A percentile compares a stretch with the other conserved stretches of the same genome.
Conservation (phyloP, 1,284 basidiomycete species). For the Hemileia vastatrix region DNA sequence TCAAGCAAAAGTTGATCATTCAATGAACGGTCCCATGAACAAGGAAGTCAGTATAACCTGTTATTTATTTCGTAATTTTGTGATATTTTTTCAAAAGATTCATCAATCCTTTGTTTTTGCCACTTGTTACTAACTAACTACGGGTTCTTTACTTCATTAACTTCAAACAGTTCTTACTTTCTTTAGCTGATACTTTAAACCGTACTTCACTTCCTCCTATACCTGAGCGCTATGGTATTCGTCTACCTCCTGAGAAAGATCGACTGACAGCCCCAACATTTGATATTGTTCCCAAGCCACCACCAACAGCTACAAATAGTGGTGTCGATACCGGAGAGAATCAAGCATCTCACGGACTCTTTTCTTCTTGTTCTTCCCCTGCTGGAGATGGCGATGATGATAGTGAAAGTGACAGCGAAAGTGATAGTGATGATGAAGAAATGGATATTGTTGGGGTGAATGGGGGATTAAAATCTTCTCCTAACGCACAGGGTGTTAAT, state of each 20-base stretch:
- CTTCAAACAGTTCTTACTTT: constrained; percentile 63
- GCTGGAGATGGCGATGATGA: constrained; percentile 14
- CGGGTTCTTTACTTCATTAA: too few relatives aligned
- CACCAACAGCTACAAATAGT: constrained; percentile 55
- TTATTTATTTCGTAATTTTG: not conserved
- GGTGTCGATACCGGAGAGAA: constrained; percentile 56
- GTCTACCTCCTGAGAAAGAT: constrained; percentile 69
- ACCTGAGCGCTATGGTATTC: constrained; percentile 88
- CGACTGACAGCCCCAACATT: constrained; percentile 86
- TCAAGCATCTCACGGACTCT: constrained; percentile 8
- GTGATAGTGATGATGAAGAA: constrained; percentile 22
- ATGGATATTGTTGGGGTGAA: constrained; percentile 18
- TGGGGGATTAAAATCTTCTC: constrained; percentile 24
- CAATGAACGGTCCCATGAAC: constrained; percentile 81
- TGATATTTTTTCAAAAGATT: not conserved
- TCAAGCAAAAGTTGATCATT: constrained; percentile 85
- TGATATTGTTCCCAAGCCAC: constrained; percentile 76
- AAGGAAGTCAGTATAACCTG: constrained; percentile 64
- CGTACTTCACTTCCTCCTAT: constrained; percentile 76
- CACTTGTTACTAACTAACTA: too few relatives aligned
- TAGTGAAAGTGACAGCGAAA: constrained; percentile 19
- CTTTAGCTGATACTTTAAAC: constrained; percentile 83
- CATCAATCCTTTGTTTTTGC: constrained; percentile 11
- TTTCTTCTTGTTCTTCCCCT: constrained; percentile 7
- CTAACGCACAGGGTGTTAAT: constrained; percentile 10